phyloP scores from a whole-genome alignment of 257 asterid genomes.

The Ocimum tenuiflorum region DNA sequence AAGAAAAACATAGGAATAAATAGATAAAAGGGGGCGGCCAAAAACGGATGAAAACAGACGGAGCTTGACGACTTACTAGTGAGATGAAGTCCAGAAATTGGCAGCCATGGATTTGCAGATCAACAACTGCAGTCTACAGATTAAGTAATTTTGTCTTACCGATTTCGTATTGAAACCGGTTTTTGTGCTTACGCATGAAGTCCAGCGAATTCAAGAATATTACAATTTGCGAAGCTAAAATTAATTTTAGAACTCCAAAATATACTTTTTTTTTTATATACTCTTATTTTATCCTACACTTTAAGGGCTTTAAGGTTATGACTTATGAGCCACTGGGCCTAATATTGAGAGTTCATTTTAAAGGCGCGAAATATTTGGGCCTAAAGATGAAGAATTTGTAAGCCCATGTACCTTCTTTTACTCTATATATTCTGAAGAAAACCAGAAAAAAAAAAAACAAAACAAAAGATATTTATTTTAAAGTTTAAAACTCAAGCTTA shows the following conservation, averaged over 20 bases:
- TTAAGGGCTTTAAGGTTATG: too few species aligned
- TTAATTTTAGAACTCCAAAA: too few species aligned
- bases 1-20: neutral
- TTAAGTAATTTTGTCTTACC: neutral
- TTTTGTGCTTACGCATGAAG: neutral
- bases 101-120: conserved; percentile 56
- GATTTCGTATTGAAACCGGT: neutral
- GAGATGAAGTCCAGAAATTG: conserved; percentile 95
- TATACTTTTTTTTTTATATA: neutral
- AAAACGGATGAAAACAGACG: neutral
- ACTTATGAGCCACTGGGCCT: too few species aligned
- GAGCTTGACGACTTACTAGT: conserved; percentile 42
- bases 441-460: too few species aligned
- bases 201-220: neutral
- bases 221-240: neutral
- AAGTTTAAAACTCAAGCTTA: too few species aligned
- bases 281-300: too few species aligned
- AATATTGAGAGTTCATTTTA: too few species aligned
- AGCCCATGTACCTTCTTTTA: too few species aligned
- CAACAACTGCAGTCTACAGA: neutral
- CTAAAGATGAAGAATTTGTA: too few species aligned
- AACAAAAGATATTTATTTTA: too few species aligned
- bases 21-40: neutral
- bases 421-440: too few species aligned
- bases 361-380: too few species aligned